Percentiles rank a stretch among this genome's conserved stretches.
phyloP scores from a whole-genome alignment of 164 flowering plant genomes.

The Magnolia kwangsiensis region DNA sequence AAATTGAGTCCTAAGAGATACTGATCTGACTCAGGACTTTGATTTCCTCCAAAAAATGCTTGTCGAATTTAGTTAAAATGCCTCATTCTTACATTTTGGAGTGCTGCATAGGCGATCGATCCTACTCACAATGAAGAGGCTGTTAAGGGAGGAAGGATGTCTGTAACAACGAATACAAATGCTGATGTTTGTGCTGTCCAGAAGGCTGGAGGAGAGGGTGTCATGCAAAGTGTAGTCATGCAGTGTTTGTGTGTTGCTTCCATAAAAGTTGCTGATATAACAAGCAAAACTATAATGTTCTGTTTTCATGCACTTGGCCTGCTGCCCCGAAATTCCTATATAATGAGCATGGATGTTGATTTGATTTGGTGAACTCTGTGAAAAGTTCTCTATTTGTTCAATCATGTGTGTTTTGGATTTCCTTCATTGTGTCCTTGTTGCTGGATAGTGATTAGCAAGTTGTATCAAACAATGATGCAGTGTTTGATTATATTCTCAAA shows the following conservation, averaged over 20 bases:
- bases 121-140: conserved; percentile 87
- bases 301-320: background rate
- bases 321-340: background rate
- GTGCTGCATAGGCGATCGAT: conserved; percentile 57
- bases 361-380: background rate
- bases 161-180: conserved; percentile 74
- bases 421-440: too few species aligned
- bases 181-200: conserved; percentile 94
- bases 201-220: conserved; percentile 90
- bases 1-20: conserved; percentile 4
- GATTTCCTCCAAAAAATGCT: background rate
- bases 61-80: background rate
- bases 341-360: background rate
- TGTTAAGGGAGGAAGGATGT: conserved; percentile 86
- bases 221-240: conserved; percentile 69
- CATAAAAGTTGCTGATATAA: conserved; percentile 72
- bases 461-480: too few species aligned
- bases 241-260: conserved; percentile 83
- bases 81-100: conserved; percentile 11
- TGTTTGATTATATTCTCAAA: too few species aligned
- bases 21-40: background rate
- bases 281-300: conserved; percentile 37
- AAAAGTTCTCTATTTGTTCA: too few species aligned
- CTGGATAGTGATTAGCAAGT: too few species aligned
- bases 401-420: too few species aligned